phyloP scores from a whole-genome alignment of 192 early-diverging fungal species.

The Entomortierella chlamydospora region DNA sequence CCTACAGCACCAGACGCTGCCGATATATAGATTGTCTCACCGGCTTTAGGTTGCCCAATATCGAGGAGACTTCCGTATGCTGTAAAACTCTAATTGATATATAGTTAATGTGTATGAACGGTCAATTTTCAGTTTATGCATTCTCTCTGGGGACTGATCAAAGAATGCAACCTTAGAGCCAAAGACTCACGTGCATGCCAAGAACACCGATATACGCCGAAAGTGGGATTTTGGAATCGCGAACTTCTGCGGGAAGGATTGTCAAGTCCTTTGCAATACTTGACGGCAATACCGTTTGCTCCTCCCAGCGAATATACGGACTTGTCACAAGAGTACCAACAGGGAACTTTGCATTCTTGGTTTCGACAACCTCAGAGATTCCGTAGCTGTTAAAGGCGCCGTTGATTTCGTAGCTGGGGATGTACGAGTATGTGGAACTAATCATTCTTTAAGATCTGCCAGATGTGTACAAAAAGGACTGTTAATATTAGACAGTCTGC shows the following conservation, averaged over 20 bases:
- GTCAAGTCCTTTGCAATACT: too few relatives aligned
- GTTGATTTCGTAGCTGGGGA: conserved; percentile 63
- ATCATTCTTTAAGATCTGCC: conserved; percentile 76
- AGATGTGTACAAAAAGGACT: too few relatives aligned
- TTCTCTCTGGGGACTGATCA: too few relatives aligned
- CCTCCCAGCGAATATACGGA: conserved; percentile 59
- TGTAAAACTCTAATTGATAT: conserved; percentile 29
- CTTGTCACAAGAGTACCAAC: conserved; percentile 71
- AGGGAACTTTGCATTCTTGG: conserved; percentile 64
- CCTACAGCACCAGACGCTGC: conserved; percentile 87
- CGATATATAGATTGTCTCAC: conserved; percentile 87
- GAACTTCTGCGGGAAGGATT: too few relatives aligned
- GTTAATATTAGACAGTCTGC: too few relatives aligned
- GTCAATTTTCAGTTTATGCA: too few relatives aligned
- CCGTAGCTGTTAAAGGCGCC: conserved; percentile 68
- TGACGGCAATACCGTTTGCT: conserved; percentile 28
- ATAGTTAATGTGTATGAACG: too few relatives aligned
- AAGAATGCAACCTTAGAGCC: too few relatives aligned
- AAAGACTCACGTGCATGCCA: too few relatives aligned
- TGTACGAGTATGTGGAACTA: conserved; percentile 57
- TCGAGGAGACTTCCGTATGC: conserved; percentile 60
- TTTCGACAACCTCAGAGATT: conserved; percentile 74
- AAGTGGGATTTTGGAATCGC: too few relatives aligned
- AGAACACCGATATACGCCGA: too few relatives aligned
- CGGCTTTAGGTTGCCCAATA: conserved; percentile 77